Evolutionary conservation across 768 basidiomycete species (phyloP).

Genomic region (Amanita brunnescens): DNA sequence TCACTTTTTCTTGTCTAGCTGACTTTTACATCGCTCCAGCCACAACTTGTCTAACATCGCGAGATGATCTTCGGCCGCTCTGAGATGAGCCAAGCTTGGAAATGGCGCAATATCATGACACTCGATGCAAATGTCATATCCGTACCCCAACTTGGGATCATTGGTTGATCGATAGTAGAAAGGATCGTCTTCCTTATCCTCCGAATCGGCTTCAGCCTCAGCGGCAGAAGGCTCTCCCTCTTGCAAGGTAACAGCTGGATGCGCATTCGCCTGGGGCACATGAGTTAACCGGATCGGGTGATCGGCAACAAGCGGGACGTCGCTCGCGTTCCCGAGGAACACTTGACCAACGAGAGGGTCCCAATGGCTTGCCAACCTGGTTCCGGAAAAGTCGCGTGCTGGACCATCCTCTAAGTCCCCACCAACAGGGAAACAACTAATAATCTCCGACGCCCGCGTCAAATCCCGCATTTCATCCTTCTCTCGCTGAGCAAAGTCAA

Average conservation of each 20-base stretch:
- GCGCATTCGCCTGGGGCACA: conserved; percentile 11
- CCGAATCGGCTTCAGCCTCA: neutral
- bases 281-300: conserved; percentile 18
- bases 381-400: conserved; percentile 7
- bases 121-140: conserved; percentile 84
- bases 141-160: conserved; percentile 41
- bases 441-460: conserved; percentile 75
- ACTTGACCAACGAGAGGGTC: conserved; percentile 57
- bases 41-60: conserved; percentile 58
- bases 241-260: neutral
- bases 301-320: conserved; percentile 50
- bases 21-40: conserved; percentile 34
- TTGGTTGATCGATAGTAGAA: conserved; percentile 36
- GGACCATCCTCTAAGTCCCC: neutral
- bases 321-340: conserved; percentile 76
- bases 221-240: neutral
- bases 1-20: conserved; percentile 18
- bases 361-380: conserved; percentile 35
- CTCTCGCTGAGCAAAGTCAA: conserved; percentile 78
- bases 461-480: conserved; percentile 86
- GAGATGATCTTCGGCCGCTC: conserved; percentile 72
- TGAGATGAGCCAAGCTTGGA: conserved; percentile 55
- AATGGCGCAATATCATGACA: conserved; percentile 77
- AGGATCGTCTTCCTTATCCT: conserved; percentile 21
- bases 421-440: conserved; percentile 31